Base-by-base conservation (phyloP, 202 grass and related monocot genomes). In the Setaria viridis region DNA sequence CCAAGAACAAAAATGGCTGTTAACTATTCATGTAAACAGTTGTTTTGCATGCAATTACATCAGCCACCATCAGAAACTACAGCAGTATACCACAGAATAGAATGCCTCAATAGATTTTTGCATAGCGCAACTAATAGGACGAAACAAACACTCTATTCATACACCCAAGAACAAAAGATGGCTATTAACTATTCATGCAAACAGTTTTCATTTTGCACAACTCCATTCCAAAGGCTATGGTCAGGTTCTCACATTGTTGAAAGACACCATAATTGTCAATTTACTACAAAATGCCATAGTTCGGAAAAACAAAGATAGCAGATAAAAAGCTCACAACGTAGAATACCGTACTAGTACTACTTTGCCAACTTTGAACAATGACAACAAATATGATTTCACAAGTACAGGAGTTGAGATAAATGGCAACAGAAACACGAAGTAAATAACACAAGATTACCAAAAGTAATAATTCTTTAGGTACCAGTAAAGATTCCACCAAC, bases 401-500 rank as follows among this genome's bases (percentile, higher is more conserved):
- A 41, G 45, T 74, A 65, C 19, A 64, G 12, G 21, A 72, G 70
- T 37, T 73, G 57, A 72, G 3, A 88, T n/a, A 81, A 72, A 43
- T 80, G 5, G 25, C 54, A 49, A 55, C 46, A 70, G 37, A 63
- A 68, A 20, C 51, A 50, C 16, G 2, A 5, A 67, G 19, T n/a
- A 57, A 10, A 58, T 63, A 45, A 77, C 15, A 20, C 15, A 20
- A n/a, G 5, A 34, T 0, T 30, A 41, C 33, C 2, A 43, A 71
- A 51, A 16, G 10, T 8, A 42, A 43, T 19, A 63, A 63, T 25
- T 78, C 43, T 62, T 67, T 50, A 34, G 32, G 11, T 11, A 42
- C 33, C 17, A 10, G 43, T 48, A 80, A 45, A 84, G 13, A 66
- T 74, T 51, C 14, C 25, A 82, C 11, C 39, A 56, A 16, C 50